A percentile compares a stretch with the other conserved stretches of the same genome.
Conservation (phyloP, 2,329 filamentous ascomycete species). For the Stachybotrys echinatus region DNA sequence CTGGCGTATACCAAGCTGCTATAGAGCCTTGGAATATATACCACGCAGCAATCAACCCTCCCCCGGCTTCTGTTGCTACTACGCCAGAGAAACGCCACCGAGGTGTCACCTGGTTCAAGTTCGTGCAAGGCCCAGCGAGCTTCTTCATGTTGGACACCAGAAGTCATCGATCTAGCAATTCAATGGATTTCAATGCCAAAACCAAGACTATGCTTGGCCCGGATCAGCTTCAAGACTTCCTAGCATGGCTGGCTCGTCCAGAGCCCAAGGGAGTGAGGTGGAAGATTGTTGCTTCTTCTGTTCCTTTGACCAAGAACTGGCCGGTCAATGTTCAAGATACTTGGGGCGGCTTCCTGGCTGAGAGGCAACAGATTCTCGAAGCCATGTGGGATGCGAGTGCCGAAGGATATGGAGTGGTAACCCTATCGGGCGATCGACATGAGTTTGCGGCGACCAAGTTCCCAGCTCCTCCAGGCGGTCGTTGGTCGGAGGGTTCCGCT, state of each 20-base stretch:
- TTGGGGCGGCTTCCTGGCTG: conserved; percentile 85
- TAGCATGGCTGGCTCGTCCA: conserved; percentile 68
- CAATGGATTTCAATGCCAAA: conserved; percentile 50
- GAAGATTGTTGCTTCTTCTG: conserved; percentile 87
- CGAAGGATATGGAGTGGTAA: conserved; percentile 69
- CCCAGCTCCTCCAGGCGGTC: conserved; percentile 54
- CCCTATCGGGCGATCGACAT: conserved; percentile 90
- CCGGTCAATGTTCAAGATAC: conserved; percentile 82
- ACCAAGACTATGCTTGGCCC: conserved; percentile 84
- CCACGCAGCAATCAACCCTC: conserved; percentile 80
- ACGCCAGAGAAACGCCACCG: conserved; percentile 28
- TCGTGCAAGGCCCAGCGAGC: conserved; percentile 81
- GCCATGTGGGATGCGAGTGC: conserved; percentile 87
- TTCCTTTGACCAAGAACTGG: conserved; percentile 99
- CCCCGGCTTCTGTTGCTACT: conserved; percentile 49
- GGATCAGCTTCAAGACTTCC: conserved; percentile 72
- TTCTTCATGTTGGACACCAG: conserved; percentile 96
- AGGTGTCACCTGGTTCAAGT: conserved; percentile 79
- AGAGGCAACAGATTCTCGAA: conserved; percentile 74
- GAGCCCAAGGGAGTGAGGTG: conserved; percentile 77
- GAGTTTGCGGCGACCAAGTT: conserved; percentile 90
- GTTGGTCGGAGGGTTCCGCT: conserved; percentile 57
- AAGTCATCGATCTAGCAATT: conserved; percentile 71
- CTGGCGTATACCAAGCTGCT: conserved; percentile 73
- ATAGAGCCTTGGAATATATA: conserved; percentile 84